phyloP scores from a whole-genome alignment of 441 rosid genomes.

The Syzygium malaccense region DNA sequence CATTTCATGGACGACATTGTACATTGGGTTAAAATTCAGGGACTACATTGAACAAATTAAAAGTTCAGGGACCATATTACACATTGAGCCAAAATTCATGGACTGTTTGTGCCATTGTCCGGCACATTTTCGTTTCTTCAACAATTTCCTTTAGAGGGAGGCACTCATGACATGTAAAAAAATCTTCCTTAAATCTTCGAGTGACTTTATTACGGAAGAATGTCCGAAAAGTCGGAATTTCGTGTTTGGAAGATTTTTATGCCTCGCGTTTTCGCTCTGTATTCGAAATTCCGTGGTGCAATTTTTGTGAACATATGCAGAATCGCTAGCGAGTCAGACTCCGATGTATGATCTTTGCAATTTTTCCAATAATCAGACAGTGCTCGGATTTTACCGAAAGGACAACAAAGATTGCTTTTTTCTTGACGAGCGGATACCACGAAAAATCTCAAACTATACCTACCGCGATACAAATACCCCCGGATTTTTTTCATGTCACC shows the following conservation, averaged over 20 bases:
- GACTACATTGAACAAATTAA: too few relatives aligned
- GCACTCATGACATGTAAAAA: neutral
- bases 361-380: neutral
- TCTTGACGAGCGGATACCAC: too few relatives aligned
- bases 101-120: too few relatives aligned
- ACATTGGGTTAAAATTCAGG: too few relatives aligned
- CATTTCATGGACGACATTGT: too few relatives aligned
- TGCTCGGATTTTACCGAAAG: neutral
- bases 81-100: too few relatives aligned
- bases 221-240: neutral
- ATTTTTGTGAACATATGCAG: too few relatives aligned
- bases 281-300: neutral
- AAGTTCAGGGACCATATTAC: too few relatives aligned
- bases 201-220: neutral
- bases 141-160: neutral
- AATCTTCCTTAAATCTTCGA: neutral
- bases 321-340: neutral
- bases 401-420: neutral
- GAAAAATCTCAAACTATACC: too few relatives aligned
- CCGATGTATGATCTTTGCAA: neutral
- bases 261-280: too few relatives aligned
- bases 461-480: too few relatives aligned
- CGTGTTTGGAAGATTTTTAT: rapidly evolving
- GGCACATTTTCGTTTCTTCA: neutral
- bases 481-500: too few relatives aligned